Percentiles rank a stretch among this genome's conserved stretches.
Evolutionary conservation across 2,329 filamentous ascomycete species (phyloP).

Genomic region (Drechslera avenae): DNA sequence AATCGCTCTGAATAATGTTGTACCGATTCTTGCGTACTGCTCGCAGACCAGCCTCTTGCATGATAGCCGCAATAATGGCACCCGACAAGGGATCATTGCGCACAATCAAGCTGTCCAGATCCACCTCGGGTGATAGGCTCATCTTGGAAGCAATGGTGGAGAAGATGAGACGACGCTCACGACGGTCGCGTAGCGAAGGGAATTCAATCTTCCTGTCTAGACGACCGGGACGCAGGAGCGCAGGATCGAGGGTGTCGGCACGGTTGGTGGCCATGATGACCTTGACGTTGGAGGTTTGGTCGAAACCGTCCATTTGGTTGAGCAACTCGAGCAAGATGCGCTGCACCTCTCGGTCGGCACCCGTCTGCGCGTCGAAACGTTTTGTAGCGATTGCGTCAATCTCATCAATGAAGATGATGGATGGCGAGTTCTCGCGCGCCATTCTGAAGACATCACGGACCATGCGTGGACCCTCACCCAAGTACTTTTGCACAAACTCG

Average conservation of each 20-base stretch:
- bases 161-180: constrained; percentile 96
- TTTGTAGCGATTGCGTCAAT: constrained; percentile 7
- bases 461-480: constrained; percentile 97
- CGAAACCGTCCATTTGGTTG: constrained; percentile 99
- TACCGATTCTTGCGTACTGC: constrained; percentile 98
- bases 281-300: constrained; percentile 98
- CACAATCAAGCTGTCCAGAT: constrained; percentile 93
- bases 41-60: constrained; percentile 95
- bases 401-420: constrained; percentile 78
- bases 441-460: constrained; percentile 98
- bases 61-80: constrained; percentile 96
- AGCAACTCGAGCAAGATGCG: constrained; percentile 96
- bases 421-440: constrained; percentile 96
- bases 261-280: constrained; percentile 99
- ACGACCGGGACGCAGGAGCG: constrained; percentile 89
- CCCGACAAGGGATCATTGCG: constrained; percentile 94
- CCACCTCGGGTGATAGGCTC: constrained; percentile 94
- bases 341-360: constrained; percentile 96
- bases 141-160: constrained; percentile 96
- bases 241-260: constrained; percentile 94
- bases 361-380: constrained; percentile 97
- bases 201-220: constrained; percentile 99
- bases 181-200: constrained; percentile 88
- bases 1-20: constrained; percentile 96
- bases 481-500: constrained; percentile 98